These are phyloP conservation scores for Serendipita sp. DNA, from an alignment of 768 basidiomycete genomes.

Conservation along the genomic window DNA sequence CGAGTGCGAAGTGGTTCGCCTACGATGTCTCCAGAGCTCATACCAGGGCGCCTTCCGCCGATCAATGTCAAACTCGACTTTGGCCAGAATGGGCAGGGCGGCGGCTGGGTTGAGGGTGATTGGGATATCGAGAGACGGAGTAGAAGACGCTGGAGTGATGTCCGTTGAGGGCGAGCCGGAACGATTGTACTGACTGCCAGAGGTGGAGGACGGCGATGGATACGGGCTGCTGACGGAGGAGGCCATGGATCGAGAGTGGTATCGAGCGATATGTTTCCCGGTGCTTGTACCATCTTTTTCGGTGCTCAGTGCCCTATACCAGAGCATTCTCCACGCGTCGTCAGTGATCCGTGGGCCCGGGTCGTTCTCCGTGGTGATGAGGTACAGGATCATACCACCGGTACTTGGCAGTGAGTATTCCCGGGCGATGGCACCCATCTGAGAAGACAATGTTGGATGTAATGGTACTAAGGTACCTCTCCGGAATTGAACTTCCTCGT, in stretches of 20 bases:
- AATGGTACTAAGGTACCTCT: conserved; percentile 81
- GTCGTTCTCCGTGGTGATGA: conserved; percentile 29
- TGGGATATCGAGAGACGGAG: conserved; percentile 37
- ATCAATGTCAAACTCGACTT: conserved; percentile 93
- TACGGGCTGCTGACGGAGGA: conserved; percentile 9
- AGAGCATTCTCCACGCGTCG: conserved; percentile 77
- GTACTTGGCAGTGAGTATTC: conserved; percentile 89
- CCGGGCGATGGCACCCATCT: conserved; percentile 74
- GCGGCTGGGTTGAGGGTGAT: conserved; percentile 48
- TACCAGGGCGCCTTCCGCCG: conserved; percentile 66
- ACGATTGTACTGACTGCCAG: background rate
- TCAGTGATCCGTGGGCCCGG: conserved; percentile 69
- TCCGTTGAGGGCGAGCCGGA: background rate
- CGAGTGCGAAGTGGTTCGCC: conserved; percentile 2
- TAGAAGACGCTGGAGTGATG: conserved; percentile 6
- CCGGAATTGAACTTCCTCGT: conserved; percentile 41
- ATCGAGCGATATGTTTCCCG: background rate
- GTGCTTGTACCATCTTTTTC: conserved; percentile 23
- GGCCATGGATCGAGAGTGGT: background rate
- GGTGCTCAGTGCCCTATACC: conserved; percentile 51
- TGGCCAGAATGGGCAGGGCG: conserved; percentile 66
- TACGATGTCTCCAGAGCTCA: conserved; percentile 51
- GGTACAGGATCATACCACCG: conserved; percentile 66
- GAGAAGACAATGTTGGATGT: conserved; percentile 66
- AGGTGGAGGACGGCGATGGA: conserved; percentile 10